Percentiles rank a stretch among this genome's conserved stretches.
phyloP scores from a whole-genome alignment of 2,329 filamentous ascomycete species.

The Penicillium oxalicum region DNA sequence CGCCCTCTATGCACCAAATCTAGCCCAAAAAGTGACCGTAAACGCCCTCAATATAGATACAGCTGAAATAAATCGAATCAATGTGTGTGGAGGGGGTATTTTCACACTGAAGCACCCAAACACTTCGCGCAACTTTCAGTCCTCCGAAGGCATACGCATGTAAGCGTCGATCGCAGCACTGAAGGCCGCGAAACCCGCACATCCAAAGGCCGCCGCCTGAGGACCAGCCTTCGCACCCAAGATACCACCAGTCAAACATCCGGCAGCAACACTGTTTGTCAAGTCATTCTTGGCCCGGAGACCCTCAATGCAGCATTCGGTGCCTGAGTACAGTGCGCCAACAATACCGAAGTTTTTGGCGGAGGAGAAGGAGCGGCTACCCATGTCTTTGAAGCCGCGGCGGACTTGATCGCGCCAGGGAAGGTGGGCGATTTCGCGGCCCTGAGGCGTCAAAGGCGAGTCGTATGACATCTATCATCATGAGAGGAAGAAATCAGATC shows the following conservation, averaged over 20 bases:
- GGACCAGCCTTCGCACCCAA: slow-evolving; percentile 82
- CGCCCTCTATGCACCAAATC: slow-evolving; percentile 24
- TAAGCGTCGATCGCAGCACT: slow-evolving; percentile 86
- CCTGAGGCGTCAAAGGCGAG: slow-evolving; percentile 65
- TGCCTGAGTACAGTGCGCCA: slow-evolving; percentile 82
- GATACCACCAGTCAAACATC: slow-evolving; percentile 85
- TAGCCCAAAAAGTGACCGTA: slow-evolving; percentile 15
- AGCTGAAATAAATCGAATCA: slow-evolving; percentile 8
- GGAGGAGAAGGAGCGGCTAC: slow-evolving; percentile 68
- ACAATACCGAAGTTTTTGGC: slow-evolving; percentile 96
- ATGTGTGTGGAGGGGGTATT: background rate
- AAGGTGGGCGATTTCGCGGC: slow-evolving; percentile 55
- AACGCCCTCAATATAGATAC: slow-evolving; percentile 16
- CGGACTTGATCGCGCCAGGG: slow-evolving; percentile 79
- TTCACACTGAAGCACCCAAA: background rate
- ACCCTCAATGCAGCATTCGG: slow-evolving; percentile 93
- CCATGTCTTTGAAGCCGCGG: slow-evolving; percentile 91
- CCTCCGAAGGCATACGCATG: slow-evolving; percentile 65
- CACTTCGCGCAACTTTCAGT: slow-evolving; percentile 3
- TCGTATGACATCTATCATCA: slow-evolving; percentile 86
- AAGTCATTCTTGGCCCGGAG: slow-evolving; percentile 87
- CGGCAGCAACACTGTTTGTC: slow-evolving; percentile 77
- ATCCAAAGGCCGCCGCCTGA: slow-evolving; percentile 79
- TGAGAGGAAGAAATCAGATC: background rate
- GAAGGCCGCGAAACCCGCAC: slow-evolving; percentile 89